A percentile compares a stretch with the other conserved stretches of the same genome.
Evolutionary conservation across 2,329 filamentous ascomycete genomes (phyloP).

Genomic region (Cladosporium sp.): DNA sequence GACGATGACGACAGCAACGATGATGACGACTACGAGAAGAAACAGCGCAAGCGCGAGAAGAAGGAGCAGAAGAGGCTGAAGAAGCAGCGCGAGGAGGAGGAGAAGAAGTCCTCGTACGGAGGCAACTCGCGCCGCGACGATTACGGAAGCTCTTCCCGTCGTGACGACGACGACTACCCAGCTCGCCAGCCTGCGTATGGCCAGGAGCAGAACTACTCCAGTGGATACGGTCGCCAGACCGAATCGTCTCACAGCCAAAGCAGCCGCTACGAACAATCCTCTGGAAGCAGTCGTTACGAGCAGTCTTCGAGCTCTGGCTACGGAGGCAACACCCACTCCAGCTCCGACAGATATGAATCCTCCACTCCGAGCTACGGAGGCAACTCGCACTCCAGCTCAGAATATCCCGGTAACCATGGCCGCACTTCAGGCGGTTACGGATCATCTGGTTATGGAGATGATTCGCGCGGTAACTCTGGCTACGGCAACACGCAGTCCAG

Average conservation of each 20-base stretch:
- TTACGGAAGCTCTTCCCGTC: not conserved
- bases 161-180: constrained; percentile 25
- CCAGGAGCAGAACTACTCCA: constrained; percentile 23
- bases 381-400: not conserved
- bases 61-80: constrained; percentile 39
- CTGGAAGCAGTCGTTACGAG: not conserved
- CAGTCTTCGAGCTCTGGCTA: constrained; percentile 7
- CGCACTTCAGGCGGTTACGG: constrained; percentile 19
- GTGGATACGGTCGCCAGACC: constrained; percentile 29
- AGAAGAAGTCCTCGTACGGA: constrained; percentile 18
- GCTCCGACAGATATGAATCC: constrained; percentile 4
- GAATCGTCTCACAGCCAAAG: constrained; percentile 24
- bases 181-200: constrained; percentile 23
- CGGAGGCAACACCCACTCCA: not conserved
- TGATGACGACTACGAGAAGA: constrained; percentile 45
- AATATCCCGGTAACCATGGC: constrained; percentile 5
- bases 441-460: not conserved
- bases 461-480: constrained; percentile 23
- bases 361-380: constrained; percentile 3
- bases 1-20: constrained; percentile 38
- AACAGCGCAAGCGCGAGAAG: constrained; percentile 46
- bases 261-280: constrained; percentile 25
- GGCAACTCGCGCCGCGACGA: constrained; percentile 22
- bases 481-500: constrained; percentile 3
- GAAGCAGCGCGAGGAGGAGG: constrained; percentile 32